phyloP scores from a whole-genome alignment of 768 basidiomycete species.

The Mycena metata region DNA sequence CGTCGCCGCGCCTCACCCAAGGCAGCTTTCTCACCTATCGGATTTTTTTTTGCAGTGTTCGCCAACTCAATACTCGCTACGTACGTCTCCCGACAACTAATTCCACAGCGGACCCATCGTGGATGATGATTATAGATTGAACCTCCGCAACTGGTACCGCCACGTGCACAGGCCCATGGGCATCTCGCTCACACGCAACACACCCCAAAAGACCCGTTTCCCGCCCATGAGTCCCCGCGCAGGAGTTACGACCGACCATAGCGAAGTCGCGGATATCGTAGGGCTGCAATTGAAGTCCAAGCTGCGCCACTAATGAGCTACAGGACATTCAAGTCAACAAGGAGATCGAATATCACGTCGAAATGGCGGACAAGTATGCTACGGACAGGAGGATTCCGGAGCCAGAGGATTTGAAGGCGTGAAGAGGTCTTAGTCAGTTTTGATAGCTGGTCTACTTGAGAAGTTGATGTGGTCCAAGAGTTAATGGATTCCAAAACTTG shows the following conservation, averaged over 20 bases:
- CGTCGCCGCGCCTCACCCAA: neutral
- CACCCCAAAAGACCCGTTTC: neutral
- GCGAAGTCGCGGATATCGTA: slow-evolving; percentile 14
- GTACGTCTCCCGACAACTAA: slow-evolving; percentile 14
- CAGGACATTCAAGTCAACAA: slow-evolving; percentile 18
- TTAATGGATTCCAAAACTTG: neutral
- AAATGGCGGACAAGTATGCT: slow-evolving; percentile 7
- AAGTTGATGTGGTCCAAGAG: neutral
- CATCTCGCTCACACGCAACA: slow-evolving; percentile 9
- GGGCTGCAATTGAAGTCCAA: neutral
- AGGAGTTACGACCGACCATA: neutral
- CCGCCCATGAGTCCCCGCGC: slow-evolving; percentile 8
- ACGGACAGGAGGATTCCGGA: neutral
- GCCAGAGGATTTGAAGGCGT: slow-evolving; percentile 7
- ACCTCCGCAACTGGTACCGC: slow-evolving; percentile 30
- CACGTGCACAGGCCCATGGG: slow-evolving; percentile 25
- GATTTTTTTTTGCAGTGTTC: slow-evolving; percentile 18
- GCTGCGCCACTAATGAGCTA: slow-evolving; percentile 8
- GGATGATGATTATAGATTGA: slow-evolving; percentile 19
- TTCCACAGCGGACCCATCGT: slow-evolving; percentile 3
- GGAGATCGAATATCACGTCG: slow-evolving; percentile 23
- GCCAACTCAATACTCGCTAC: slow-evolving; percentile 27
- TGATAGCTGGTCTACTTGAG: slow-evolving; percentile 3
- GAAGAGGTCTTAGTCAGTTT: neutral
- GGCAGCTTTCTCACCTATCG: slow-evolving; percentile 5